Conservation (phyloP, 106 monocot species). For the Phalaenopsis aphrodite region DNA sequence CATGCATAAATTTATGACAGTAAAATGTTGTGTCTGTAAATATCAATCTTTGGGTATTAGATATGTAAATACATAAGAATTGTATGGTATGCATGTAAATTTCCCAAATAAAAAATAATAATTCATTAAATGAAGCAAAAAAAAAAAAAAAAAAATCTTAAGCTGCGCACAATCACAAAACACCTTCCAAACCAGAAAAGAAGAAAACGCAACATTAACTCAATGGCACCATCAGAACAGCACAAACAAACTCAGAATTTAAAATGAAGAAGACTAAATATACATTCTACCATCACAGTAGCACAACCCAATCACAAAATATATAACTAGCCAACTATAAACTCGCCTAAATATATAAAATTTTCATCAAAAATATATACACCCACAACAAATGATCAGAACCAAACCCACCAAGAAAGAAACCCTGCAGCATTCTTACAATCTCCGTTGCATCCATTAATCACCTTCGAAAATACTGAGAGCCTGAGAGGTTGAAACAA, state of each 20-base stretch:
- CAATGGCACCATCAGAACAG: not conserved
- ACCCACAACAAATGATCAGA: not conserved
- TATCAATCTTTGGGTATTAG: too few species aligned
- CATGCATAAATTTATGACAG: too few species aligned
- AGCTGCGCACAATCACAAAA: too few species aligned
- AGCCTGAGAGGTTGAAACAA: not conserved
- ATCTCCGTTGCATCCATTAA: not conserved
- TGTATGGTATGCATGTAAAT: too few species aligned
- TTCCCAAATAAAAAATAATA: too few species aligned
- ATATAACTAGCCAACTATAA: not conserved
- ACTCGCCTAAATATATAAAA: not conserved
- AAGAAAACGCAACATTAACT: not conserved
- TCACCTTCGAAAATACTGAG: not conserved
- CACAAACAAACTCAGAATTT: not conserved
- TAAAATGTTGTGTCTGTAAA: too few species aligned
- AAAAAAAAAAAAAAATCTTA: too few species aligned
- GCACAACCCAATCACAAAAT: not conserved
- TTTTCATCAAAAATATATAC: not conserved
- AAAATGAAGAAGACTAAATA: not conserved
- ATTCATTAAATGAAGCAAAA: too few species aligned
- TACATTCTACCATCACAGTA: not conserved
- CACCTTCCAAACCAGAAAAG: not conserved
- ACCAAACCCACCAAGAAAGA: not conserved
- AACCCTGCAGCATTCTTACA: not conserved
- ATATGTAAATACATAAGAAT: too few species aligned